These are phyloP conservation scores for Triticum dicoccoides DNA, from an alignment of 176 grass and related monocot species.

Conservation along the genomic window DNA sequence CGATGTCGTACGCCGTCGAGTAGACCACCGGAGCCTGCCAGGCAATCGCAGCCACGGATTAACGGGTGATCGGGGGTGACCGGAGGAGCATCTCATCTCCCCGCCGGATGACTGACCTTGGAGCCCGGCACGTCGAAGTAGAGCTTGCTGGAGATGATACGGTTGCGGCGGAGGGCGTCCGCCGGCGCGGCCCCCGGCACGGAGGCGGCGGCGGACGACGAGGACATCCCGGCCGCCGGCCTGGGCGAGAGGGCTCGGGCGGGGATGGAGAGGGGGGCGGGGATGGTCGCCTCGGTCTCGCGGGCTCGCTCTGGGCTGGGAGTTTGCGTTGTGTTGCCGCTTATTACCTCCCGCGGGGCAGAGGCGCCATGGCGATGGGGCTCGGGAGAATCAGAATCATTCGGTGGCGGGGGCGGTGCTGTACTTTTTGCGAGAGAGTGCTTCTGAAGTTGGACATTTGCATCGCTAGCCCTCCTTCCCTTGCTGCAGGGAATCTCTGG, in stretches of 20 bases:
- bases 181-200: neutral
- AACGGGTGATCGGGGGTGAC: neutral
- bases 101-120: slow-evolving; percentile 42
- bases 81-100: neutral
- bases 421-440: neutral
- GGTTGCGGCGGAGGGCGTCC: slow-evolving; percentile 46
- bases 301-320: neutral
- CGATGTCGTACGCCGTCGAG: slow-evolving; percentile 76
- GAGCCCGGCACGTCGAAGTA: slow-evolving; percentile 74
- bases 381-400: slow-evolving; percentile 8
- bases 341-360: neutral
- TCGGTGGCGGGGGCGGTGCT: slow-evolving; percentile 13
- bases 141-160: slow-evolving; percentile 94
- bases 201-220: slow-evolving; percentile 12
- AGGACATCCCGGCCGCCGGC: slow-evolving; percentile 43
- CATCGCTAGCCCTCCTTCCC: neutral
- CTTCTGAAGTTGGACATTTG: neutral
- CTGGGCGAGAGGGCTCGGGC: neutral
- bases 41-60: neutral
- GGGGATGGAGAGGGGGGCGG: neutral
- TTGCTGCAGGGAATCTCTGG: neutral
- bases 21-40: slow-evolving; percentile 71
- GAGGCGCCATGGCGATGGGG: neutral
- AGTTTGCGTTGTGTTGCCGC: neutral
- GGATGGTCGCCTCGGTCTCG: neutral